These are phyloP conservation scores for Monosporascus sp. DNA, from an alignment of 2,329 filamentous ascomycete species.

Conservation along the genomic window DNA sequence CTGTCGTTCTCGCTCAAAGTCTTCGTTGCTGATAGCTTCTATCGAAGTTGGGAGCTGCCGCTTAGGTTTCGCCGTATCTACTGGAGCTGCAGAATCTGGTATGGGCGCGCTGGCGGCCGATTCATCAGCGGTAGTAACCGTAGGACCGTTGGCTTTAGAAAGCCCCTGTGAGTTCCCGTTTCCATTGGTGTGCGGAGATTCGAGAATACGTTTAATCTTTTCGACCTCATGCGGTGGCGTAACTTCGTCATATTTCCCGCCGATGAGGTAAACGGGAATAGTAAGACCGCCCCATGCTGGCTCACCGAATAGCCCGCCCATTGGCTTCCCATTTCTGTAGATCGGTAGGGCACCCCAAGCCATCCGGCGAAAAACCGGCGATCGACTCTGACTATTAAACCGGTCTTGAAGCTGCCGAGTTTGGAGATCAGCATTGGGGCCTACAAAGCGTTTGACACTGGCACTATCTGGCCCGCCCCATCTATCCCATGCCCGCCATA, in stretches of 20 bases:
- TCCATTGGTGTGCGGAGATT: constrained; percentile 2
- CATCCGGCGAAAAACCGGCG: constrained; percentile 79
- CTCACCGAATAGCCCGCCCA: constrained; percentile 63
- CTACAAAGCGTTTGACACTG: constrained; percentile 76
- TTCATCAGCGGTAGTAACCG: neutral
- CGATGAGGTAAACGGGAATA: constrained; percentile 73
- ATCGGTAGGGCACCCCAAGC: constrained; percentile 64
- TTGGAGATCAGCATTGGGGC: constrained; percentile 58
- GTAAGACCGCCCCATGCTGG: constrained; percentile 68
- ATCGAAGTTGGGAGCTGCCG: constrained; percentile 33
- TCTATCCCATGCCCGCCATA: constrained; percentile 74
- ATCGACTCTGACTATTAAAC: constrained; percentile 80
- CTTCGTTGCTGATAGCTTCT: constrained; percentile 32
- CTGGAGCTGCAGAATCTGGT: constrained; percentile 45
- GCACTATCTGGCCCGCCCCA: constrained; percentile 71
- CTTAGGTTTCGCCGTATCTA: constrained; percentile 30
- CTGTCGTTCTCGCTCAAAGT: constrained; percentile 29
- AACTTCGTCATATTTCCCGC: constrained; percentile 70
- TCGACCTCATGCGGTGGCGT: constrained; percentile 68
- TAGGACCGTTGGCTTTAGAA: constrained; percentile 2
- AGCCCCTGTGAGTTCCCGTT: constrained; percentile 5
- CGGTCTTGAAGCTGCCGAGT: constrained; percentile 63
- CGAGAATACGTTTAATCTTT: constrained; percentile 52
- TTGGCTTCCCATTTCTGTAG: constrained; percentile 47
- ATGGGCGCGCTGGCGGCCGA: constrained; percentile 16